Evolutionary conservation across 2,329 filamentous ascomycete species (phyloP).

Genomic region (Pyricularia grisea): DNA sequence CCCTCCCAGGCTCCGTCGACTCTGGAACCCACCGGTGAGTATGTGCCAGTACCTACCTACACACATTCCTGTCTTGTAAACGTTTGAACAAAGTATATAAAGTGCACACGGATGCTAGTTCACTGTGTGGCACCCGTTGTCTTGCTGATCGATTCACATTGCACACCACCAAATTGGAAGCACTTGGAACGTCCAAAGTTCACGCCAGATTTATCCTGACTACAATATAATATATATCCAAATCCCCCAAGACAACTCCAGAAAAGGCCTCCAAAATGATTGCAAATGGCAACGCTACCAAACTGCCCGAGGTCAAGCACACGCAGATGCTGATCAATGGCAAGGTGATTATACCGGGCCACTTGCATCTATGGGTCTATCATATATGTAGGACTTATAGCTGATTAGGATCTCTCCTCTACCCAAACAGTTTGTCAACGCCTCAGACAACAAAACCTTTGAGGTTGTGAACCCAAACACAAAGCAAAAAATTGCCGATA

Average conservation of each 20-base stretch:
- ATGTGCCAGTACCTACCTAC: too few species aligned
- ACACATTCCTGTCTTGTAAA: too few species aligned
- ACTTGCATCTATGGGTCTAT: neutral
- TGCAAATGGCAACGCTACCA: neutral
- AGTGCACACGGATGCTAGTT: too few species aligned
- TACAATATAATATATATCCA: too few species aligned
- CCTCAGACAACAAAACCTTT: conserved; percentile 34
- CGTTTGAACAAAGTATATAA: too few species aligned
- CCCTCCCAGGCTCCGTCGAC: too few species aligned
- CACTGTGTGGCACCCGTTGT: too few species aligned
- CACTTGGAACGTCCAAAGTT: too few species aligned
- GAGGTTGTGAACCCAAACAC: conserved; percentile 32
- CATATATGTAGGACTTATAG: neutral
- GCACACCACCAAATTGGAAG: too few species aligned
- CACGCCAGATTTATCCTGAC: too few species aligned
- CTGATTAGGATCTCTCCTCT: neutral
- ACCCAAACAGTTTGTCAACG: conserved; percentile 26
- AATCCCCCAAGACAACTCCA: neutral
- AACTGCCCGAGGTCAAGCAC: neutral
- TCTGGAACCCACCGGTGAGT: too few species aligned
- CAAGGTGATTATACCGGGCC: conserved; percentile 20
- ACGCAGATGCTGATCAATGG: conserved; percentile 40
- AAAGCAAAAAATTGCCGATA: conserved; percentile 25
- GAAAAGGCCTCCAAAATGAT: neutral
- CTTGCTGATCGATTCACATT: too few species aligned